Conservation (phyloP, 352 stramenopile genomes). For the Pythium utonaiense region DNA sequence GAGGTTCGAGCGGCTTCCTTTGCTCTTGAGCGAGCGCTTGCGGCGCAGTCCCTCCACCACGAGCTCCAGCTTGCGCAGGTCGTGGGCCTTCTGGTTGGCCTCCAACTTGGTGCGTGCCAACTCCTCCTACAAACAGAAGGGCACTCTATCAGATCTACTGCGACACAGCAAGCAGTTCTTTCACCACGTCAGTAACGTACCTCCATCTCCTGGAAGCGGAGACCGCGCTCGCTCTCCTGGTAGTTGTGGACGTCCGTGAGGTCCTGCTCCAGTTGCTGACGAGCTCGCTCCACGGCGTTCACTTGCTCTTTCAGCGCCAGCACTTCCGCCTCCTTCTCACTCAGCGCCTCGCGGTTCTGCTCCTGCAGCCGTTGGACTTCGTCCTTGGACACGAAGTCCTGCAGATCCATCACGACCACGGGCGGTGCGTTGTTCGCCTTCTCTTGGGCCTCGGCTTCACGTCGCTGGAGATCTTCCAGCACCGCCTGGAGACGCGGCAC, state of each 20-base stretch:
- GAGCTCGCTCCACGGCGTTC: slow-evolving; percentile 41
- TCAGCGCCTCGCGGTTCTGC: slow-evolving; percentile 35
- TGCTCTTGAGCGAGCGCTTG: slow-evolving; percentile 5
- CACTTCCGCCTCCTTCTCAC: slow-evolving; percentile 29
- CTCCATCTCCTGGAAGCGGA: slow-evolving; percentile 59
- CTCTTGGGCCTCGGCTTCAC: slow-evolving; percentile 23
- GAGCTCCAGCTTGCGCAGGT: slow-evolving; percentile 21
- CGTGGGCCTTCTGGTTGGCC: slow-evolving; percentile 19
- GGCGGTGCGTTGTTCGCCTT: slow-evolving; percentile 15
- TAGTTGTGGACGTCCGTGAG: slow-evolving; percentile 69
- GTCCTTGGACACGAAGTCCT: slow-evolving; percentile 63
- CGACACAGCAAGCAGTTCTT: no score
- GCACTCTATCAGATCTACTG: neutral
- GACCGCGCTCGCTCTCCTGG: slow-evolving; percentile 57
- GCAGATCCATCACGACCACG: slow-evolving; percentile 53
- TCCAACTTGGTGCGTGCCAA: slow-evolving; percentile 20
- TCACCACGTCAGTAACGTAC: slow-evolving; percentile 1
- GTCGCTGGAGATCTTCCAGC: slow-evolving; percentile 24
- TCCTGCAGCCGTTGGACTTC: slow-evolving; percentile 51
- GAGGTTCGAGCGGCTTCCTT: slow-evolving; percentile 12
- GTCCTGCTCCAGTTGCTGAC: slow-evolving; percentile 54
- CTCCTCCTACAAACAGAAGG: slow-evolving; percentile 10
- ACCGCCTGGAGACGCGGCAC: slow-evolving; percentile 28
- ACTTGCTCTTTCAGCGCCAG: slow-evolving; percentile 30
- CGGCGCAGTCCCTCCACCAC: slow-evolving; percentile 12